Evolutionary conservation across 371 early-diverging fungal genomes (phyloP), one percentile per base, ranked within the genome.

Genomic region (Mortierella sp.): DNA sequence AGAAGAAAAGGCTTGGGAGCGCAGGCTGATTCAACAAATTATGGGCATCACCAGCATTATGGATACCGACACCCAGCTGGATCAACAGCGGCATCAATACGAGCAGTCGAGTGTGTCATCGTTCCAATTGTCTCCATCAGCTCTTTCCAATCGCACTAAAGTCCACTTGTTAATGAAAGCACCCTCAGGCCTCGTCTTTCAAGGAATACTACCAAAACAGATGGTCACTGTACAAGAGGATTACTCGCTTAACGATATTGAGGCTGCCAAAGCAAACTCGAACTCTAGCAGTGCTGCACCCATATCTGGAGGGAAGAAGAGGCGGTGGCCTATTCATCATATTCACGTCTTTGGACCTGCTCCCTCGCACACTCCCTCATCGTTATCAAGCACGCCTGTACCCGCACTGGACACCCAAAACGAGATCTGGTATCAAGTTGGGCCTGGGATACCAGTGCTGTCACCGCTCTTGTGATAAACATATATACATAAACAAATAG

Each of bases 391-490:
- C 8, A 4, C 17, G 43, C 40, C 56, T 40, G 29, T 26, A 43
- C 4, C 42, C 34, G 19, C 57, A 1, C 13, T 17, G 26, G 10
- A 29, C 6, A 9, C 32, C 5, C 56, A 28, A 6, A 43, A 70
- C 19, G 62, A 76, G 17, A 72, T 78, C 8, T 78, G 79, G 79
- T 78, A 78, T 32, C 70, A 70, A 9, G 64, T 73, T 12, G 79
- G 79, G 6, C 61, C 62, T 13, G 73, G 73, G 19, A 68, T 78
- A 22, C 79, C 79, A 1, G 31, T 43, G 7, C 64, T 73, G 17
- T 67, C 76, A 3, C 34, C 75, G 23, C 58, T 58, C 1, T 62
- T 73, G 3, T 73, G 34, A 72, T 29, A 28, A 13, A 57, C 8
- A 53, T 57, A 8, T 13, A 32, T 1, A 56, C n/a, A n/a, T n/a